Evolutionary conservation across 2,329 filamentous ascomycete genomes (phyloP).

Genomic region (Taxawa tesnikishii): DNA sequence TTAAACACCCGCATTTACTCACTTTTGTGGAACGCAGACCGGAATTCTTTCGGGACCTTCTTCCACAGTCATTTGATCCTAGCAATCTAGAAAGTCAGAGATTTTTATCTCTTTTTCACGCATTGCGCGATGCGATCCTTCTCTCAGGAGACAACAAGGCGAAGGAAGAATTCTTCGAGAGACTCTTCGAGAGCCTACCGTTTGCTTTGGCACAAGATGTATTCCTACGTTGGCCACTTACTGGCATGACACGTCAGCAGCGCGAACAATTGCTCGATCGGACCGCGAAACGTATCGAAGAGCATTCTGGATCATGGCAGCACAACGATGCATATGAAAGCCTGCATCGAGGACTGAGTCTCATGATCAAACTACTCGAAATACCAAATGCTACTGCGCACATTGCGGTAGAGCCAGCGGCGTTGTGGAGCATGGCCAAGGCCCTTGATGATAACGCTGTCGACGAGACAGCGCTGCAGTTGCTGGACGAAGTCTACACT

Average conservation of each 20-base stretch:
- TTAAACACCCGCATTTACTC: too few species aligned
- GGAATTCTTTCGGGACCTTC: too few species aligned
- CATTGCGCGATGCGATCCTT: slow-evolving; percentile 2
- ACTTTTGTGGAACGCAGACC: too few species aligned
- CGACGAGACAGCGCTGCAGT: background rate
- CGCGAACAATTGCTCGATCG: slow-evolving; percentile 7
- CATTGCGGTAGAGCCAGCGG: slow-evolving; percentile 1
- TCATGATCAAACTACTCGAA: slow-evolving; percentile 6
- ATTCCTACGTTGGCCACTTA: slow-evolving; percentile 3
- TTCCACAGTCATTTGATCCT: too few species aligned
- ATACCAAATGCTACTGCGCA: slow-evolving; percentile 9
- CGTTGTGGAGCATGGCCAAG: slow-evolving; percentile 1
- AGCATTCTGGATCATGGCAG: background rate
- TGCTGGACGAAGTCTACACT: slow-evolving; percentile 2
- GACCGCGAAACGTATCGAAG: background rate
- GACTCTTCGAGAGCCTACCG: background rate
- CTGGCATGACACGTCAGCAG: slow-evolving; percentile 5
- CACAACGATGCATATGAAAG: background rate
- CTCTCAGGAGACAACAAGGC: background rate
- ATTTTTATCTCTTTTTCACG: too few species aligned
- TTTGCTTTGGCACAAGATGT: background rate
- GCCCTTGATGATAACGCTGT: background rate
- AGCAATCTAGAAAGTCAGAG: too few species aligned
- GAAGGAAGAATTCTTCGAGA: slow-evolving; percentile 3
- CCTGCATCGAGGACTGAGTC: slow-evolving; percentile 2